These are phyloP conservation scores for Suillus americanus DNA, from an alignment of 768 basidiomycete genomes.

Conservation along the genomic window DNA sequence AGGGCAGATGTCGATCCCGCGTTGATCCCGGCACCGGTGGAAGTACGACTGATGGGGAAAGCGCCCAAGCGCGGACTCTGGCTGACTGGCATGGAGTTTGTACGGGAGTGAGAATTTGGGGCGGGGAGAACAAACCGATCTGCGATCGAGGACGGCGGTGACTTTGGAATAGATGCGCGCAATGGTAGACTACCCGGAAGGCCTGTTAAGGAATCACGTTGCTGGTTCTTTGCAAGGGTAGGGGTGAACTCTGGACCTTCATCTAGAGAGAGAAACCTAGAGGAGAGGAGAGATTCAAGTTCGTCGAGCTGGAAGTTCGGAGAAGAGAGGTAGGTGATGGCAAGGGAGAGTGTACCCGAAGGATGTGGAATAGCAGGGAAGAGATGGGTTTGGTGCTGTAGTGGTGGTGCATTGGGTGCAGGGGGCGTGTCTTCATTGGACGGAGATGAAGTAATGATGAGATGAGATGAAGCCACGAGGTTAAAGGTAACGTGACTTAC, in stretches of 20 bases:
- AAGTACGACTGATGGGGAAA: conserved; percentile 35
- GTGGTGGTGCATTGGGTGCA: conserved; percentile 38
- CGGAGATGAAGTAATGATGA: conserved; percentile 29
- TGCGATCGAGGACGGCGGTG: conserved; percentile 43
- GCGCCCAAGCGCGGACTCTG: conserved; percentile 36
- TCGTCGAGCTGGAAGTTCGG: conserved; percentile 77
- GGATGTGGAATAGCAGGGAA: conserved; percentile 73
- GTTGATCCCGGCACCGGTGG: conserved; percentile 30
- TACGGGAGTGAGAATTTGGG: conserved; percentile 29
- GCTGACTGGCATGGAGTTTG: conserved; percentile 37
- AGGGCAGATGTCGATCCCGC: conserved; percentile 37
- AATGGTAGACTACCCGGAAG: conserved; percentile 40
- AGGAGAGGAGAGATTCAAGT: conserved; percentile 73
- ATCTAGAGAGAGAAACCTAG: conserved; percentile 68
- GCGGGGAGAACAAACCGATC: conserved; percentile 45
- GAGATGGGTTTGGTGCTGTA: conserved; percentile 51
- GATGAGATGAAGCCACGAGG: conserved; percentile 14
- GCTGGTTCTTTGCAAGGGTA: conserved; percentile 65
- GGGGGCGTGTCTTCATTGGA: conserved; percentile 37
- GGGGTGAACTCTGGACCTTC: conserved; percentile 69
- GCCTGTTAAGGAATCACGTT: conserved; percentile 52
- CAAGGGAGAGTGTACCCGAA: conserved; percentile 59
- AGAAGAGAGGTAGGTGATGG: conserved; percentile 60
- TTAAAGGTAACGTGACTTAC: conserved; percentile 32
- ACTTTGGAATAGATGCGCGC: conserved; percentile 45